phyloP scores from a whole-genome alignment of 108 stramenopile species.

The Pseudonitzschia delicatissima region DNA sequence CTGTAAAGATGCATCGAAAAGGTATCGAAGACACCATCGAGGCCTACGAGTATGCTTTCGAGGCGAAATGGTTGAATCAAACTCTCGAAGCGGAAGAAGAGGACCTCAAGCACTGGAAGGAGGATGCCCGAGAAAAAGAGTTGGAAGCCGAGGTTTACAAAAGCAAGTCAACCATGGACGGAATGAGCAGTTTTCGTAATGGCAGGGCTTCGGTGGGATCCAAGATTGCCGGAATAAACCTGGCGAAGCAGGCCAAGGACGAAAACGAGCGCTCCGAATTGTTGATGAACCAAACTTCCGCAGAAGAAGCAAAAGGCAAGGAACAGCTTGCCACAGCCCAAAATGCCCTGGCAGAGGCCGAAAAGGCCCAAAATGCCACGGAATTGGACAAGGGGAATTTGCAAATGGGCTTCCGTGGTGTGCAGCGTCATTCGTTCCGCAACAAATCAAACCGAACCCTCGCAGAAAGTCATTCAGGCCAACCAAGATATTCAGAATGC shows the following conservation, averaged over 20 bases:
- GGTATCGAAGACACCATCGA: not conserved
- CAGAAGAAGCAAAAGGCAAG: not conserved
- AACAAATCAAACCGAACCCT: not conserved
- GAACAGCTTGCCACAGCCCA: not conserved
- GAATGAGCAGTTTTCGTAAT: not conserved
- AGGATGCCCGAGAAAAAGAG: not conserved
- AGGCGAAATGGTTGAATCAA: not conserved
- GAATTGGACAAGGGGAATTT: slow-evolving; percentile 7
- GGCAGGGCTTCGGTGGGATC: not conserved
- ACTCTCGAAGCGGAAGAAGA: not conserved
- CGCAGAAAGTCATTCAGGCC: slow-evolving; percentile 4
- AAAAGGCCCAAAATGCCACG: not conserved
- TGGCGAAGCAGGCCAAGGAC: not conserved
- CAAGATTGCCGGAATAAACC: not conserved
- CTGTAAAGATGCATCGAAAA: slow-evolving; percentile 6
- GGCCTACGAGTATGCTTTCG: not conserved
- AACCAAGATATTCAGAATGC: slow-evolving; percentile 14
- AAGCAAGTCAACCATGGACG: not conserved
- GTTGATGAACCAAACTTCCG: not conserved
- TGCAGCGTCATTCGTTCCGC: not conserved
- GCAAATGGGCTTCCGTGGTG: slow-evolving; percentile 1
- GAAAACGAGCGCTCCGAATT: not conserved
- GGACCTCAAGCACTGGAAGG: not conserved
- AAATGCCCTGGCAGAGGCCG: not conserved
- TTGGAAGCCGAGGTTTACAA: not conserved